Percentiles rank a stretch among this genome's conserved stretches.
Conservation (phyloP, 768 basidiomycete species). For the Collybia mongolica region DNA sequence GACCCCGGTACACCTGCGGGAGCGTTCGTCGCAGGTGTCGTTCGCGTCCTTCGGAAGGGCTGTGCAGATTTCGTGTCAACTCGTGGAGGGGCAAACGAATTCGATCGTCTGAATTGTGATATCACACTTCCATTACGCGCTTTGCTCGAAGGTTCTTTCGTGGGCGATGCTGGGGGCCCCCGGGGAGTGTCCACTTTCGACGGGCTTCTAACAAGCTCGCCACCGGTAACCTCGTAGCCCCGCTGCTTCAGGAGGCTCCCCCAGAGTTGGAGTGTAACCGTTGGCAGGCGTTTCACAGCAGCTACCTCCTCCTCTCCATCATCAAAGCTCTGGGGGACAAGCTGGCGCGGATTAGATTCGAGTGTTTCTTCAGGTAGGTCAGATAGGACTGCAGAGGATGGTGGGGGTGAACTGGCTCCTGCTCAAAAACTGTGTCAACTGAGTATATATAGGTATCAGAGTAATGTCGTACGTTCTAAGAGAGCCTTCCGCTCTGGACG, state of each 20-base stretch:
- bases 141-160: slow-evolving; percentile 11
- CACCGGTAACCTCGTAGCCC: slow-evolving; percentile 61
- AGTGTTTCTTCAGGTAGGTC: slow-evolving; percentile 16
- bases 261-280: slow-evolving; percentile 69
- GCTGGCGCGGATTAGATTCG: slow-evolving; percentile 13
- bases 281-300: slow-evolving; percentile 55
- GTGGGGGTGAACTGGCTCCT: slow-evolving; percentile 20
- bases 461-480: slow-evolving; percentile 18
- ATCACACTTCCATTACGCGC: slow-evolving; percentile 41
- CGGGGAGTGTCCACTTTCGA: slow-evolving; percentile 36
- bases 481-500: slow-evolving; percentile 53
- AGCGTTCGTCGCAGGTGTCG: slow-evolving; percentile 18
- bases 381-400: slow-evolving; percentile 18
- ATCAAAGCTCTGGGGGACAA: slow-evolving; percentile 18
- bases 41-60: slow-evolving; percentile 46
- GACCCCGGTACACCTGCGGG: neutral
- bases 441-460: neutral
- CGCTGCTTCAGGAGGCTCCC: slow-evolving; percentile 62
- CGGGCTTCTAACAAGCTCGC: slow-evolving; percentile 62
- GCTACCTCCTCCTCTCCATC: slow-evolving; percentile 60
- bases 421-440: neutral
- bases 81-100: slow-evolving; percentile 57
- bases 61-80: slow-evolving; percentile 24
- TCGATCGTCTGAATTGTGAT: slow-evolving; percentile 57
- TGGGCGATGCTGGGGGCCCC: slow-evolving; percentile 8